Evolutionary conservation across 306 rosid species (phyloP).

Genomic region (Ziziphus jujuba): DNA sequence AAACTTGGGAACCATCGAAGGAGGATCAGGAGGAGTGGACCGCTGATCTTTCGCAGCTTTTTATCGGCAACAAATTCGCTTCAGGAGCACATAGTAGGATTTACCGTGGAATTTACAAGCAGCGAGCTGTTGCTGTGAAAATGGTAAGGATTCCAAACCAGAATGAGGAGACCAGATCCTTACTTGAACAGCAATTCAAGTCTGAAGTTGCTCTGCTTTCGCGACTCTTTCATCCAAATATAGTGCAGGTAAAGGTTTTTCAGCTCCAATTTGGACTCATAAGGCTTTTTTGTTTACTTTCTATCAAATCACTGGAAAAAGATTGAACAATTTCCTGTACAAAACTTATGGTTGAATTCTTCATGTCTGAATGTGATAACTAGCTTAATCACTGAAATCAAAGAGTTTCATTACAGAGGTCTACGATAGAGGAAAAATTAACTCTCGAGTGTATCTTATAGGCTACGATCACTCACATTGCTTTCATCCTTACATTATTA

Average conservation of each 20-base stretch:
- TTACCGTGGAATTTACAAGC: slow-evolving; percentile 95
- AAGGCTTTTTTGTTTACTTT: not conserved
- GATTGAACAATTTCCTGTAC: too few species aligned
- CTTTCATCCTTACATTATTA: too few species aligned
- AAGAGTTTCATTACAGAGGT: too few species aligned
- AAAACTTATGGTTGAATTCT: too few species aligned
- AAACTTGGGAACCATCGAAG: slow-evolving; percentile 86
- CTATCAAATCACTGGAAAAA: too few species aligned
- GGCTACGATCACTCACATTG: too few species aligned
- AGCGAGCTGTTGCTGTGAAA: slow-evolving; percentile 96
- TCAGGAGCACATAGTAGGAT: slow-evolving; percentile 95
- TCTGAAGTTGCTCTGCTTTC: slow-evolving; percentile 94
- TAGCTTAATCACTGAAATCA: too few species aligned
- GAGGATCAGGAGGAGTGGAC: slow-evolving; percentile 96
- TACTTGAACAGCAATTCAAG: slow-evolving; percentile 85
- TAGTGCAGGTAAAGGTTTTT: slow-evolving; percentile 69
- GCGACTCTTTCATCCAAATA: slow-evolving; percentile 88
- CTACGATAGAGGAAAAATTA: too few species aligned
- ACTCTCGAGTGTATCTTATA: too few species aligned
- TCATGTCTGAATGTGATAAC: too few species aligned
- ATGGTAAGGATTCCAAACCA: slow-evolving; percentile 93
- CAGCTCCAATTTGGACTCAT: not conserved
- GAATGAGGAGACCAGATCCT: slow-evolving; percentile 62
- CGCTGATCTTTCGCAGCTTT: slow-evolving; percentile 91
- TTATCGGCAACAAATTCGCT: slow-evolving; percentile 92